Percentiles rank a stretch among this genome's conserved stretches.
Evolutionary conservation across 352 stramenopile genomes (phyloP).

Genomic region (Pythium biforme): DNA sequence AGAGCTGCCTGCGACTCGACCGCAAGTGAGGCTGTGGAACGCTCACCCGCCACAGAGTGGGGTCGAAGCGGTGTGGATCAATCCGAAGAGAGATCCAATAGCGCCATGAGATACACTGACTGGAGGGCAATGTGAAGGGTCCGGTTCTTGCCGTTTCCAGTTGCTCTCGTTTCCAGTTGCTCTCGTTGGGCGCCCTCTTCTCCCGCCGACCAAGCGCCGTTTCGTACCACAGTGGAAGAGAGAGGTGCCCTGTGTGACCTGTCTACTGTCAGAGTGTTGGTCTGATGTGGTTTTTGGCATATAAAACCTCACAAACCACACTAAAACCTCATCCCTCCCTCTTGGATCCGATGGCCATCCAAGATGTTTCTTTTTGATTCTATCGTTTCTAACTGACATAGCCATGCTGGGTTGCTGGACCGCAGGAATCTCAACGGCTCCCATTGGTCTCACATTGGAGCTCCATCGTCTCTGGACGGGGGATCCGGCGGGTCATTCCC

Average conservation of each 20-base stretch:
- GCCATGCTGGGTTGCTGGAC: not conserved
- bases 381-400: not conserved
- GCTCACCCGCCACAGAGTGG: not conserved
- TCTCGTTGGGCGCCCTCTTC: too few relatives aligned
- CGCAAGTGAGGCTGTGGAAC: conserved; percentile 15
- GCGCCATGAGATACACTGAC: too few relatives aligned
- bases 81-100: too few relatives aligned
- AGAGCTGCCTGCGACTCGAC: conserved; percentile 44
- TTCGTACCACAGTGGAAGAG: not conserved
- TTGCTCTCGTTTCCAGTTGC: not conserved
- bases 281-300: not conserved
- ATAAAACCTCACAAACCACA: conserved; percentile 1
- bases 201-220: not conserved
- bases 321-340: not conserved
- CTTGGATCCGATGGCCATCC: conserved; percentile 5
- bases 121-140: too few relatives aligned
- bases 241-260: not conserved
- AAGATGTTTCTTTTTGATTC: conserved; percentile 9
- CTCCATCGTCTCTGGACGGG: not conserved
- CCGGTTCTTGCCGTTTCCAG: not conserved
- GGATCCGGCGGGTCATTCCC: not conserved
- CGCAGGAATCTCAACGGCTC: conserved; percentile 1
- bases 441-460: not conserved
- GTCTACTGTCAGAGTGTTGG: conserved; percentile 3
- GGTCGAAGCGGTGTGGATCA: too few relatives aligned